A percentile compares a stretch with the other conserved stretches of the same genome.
Evolutionary conservation across 768 basidiomycete genomes (phyloP).

Genomic region (Kwoniella shandongensis): DNA sequence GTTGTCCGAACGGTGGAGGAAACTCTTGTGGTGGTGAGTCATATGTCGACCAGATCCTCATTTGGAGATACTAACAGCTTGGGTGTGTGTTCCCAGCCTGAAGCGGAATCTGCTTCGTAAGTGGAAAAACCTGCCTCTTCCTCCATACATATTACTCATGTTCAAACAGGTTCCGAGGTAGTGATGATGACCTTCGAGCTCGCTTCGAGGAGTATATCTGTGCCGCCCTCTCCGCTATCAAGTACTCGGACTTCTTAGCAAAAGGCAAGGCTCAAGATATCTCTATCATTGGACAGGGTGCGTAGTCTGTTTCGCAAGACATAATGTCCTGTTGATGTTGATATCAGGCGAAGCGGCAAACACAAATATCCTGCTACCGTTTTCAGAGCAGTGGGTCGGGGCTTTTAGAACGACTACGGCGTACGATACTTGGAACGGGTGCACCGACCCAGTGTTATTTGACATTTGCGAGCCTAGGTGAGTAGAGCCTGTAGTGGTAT

Average conservation of each 20-base stretch:
- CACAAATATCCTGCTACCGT: constrained; percentile 60
- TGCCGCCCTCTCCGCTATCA: constrained; percentile 80
- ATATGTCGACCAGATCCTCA: too few relatives aligned
- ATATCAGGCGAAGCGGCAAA: constrained; percentile 22
- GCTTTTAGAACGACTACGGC: constrained; percentile 87
- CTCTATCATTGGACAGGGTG: constrained; percentile 52
- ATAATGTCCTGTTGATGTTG: not conserved
- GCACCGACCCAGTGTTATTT: constrained; percentile 88
- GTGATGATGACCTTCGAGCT: constrained; percentile 87
- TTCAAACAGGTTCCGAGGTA: constrained; percentile 77
- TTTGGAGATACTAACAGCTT: too few relatives aligned
- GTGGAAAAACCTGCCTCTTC: not conserved
- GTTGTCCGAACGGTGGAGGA: constrained; percentile 53
- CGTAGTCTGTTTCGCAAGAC: not conserved
- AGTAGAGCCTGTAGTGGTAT: constrained; percentile 32
- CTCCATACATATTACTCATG: not conserved
- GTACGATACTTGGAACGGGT: constrained; percentile 82
- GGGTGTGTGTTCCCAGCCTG: constrained; percentile 8
- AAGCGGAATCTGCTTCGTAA: constrained; percentile 20
- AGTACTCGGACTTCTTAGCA: constrained; percentile 79
- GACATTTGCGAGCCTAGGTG: constrained; percentile 93
- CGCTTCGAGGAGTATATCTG: constrained; percentile 97
- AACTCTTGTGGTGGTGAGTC: constrained; percentile 41
- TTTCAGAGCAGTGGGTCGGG: constrained; percentile 81
- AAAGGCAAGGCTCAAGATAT: constrained; percentile 65